Evolutionary conservation across 2,329 filamentous ascomycete species (phyloP).

Genomic region (Thelonectria discophora): DNA sequence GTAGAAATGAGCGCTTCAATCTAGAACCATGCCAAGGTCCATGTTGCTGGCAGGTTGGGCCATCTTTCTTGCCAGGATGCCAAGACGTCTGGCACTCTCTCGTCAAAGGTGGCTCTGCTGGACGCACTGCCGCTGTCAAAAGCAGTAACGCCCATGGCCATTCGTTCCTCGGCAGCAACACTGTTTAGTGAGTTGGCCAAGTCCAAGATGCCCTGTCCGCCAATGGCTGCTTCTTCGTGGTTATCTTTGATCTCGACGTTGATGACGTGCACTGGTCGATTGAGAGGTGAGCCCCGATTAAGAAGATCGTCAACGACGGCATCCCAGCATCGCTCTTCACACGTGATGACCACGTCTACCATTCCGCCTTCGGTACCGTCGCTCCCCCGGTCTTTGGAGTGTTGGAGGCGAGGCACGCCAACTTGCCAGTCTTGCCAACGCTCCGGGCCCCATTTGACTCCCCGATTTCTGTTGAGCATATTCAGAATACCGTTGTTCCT

Average conservation of each 20-base stretch:
- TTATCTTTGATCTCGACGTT: slow-evolving; percentile 99
- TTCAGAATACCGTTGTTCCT: slow-evolving; percentile 91
- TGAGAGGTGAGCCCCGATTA: slow-evolving; percentile 83
- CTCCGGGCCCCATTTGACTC: slow-evolving; percentile 94
- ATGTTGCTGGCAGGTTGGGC: slow-evolving; percentile 89
- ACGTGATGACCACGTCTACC: slow-evolving; percentile 95
- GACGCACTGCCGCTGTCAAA: slow-evolving; percentile 76
- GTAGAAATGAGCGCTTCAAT: not conserved
- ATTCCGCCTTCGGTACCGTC: slow-evolving; percentile 86
- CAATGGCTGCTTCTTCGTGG: slow-evolving; percentile 92
- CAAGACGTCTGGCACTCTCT: slow-evolving; percentile 89
- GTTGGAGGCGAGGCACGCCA: slow-evolving; percentile 82
- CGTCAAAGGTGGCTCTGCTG: slow-evolving; percentile 83
- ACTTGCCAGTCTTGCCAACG: slow-evolving; percentile 98
- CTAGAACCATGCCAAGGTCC: slow-evolving; percentile 95
- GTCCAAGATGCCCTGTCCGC: slow-evolving; percentile 91
- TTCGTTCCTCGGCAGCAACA: slow-evolving; percentile 80
- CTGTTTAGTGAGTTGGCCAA: slow-evolving; percentile 86
- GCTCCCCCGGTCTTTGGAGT: slow-evolving; percentile 78
- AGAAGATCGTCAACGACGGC: slow-evolving; percentile 94
- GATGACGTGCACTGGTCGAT: slow-evolving; percentile 95
- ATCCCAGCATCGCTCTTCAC: slow-evolving; percentile 98
- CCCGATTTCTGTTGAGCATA: slow-evolving; percentile 92
- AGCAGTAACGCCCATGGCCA: slow-evolving; percentile 66
- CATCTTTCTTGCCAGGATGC: slow-evolving; percentile 94